Evolutionary conservation across 208 protist genomes (phyloP).

Genomic region (Porcisia hertigi): DNA sequence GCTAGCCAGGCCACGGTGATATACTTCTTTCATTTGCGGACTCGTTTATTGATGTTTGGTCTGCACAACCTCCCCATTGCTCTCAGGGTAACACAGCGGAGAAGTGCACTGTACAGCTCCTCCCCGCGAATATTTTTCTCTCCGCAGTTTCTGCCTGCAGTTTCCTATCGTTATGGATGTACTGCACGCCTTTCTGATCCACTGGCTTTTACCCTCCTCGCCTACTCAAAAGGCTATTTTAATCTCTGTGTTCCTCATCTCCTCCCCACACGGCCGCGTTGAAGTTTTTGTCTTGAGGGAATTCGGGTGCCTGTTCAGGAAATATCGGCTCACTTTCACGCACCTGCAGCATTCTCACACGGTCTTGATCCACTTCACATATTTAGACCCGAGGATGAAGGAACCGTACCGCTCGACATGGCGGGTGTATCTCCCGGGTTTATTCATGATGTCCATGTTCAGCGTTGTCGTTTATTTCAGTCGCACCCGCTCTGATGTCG

Average conservation of each 20-base stretch:
- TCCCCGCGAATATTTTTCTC: background rate
- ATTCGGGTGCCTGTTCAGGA: background rate
- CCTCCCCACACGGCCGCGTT: background rate
- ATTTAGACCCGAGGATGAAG: conserved; percentile 38
- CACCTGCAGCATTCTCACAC: background rate
- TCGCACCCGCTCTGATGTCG: conserved; percentile 46
- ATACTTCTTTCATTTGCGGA: no score
- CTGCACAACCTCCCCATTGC: background rate
- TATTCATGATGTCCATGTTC: conserved; percentile 72
- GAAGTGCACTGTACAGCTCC: background rate
- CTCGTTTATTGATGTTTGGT: background rate
- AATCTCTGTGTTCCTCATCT: background rate
- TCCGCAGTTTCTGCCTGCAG: background rate
- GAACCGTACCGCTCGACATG: conserved; percentile 78
- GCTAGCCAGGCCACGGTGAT: background rate
- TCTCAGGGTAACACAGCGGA: background rate
- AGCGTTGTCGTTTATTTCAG: conserved; percentile 72
- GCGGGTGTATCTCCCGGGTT: conserved; percentile 78
- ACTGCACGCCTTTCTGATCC: no score
- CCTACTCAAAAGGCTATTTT: background rate
- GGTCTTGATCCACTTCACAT: background rate
- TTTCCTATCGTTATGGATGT: background rate
- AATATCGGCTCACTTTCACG: background rate
- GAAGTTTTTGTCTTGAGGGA: background rate
- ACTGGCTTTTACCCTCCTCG: background rate